These are phyloP conservation scores for Sphaerulina populicola DNA, from an alignment of 2,329 filamentous ascomycete species.

Conservation along the genomic window DNA sequence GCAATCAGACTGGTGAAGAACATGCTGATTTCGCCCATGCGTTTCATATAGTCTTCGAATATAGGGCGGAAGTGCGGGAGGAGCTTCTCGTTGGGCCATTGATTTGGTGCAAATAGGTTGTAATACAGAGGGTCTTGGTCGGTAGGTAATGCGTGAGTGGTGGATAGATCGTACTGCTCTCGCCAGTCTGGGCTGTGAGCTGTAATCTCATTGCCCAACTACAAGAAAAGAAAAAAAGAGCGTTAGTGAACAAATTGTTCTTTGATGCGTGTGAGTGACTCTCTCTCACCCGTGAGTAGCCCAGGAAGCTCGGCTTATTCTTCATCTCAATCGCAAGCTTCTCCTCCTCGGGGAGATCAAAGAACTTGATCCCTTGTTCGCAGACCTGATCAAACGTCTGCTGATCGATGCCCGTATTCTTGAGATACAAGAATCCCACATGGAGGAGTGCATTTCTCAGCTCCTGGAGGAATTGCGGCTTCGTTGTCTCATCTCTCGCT, in stretches of 20 bases:
- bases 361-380: slow-evolving; percentile 61
- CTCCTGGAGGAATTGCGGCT: slow-evolving; percentile 61
- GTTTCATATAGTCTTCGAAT: slow-evolving; percentile 66
- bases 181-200: slow-evolving; percentile 68
- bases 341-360: slow-evolving; percentile 65
- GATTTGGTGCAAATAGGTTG: slow-evolving; percentile 66
- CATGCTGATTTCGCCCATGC: slow-evolving; percentile 64
- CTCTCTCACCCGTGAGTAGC: slow-evolving; percentile 10
- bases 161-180: slow-evolving; percentile 81
- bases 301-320: slow-evolving; percentile 36
- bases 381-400: slow-evolving; percentile 59
- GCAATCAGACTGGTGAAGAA: slow-evolving; percentile 73
- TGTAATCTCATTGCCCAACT: slow-evolving; percentile 52
- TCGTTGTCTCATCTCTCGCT: slow-evolving; percentile 56
- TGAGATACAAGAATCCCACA: slow-evolving; percentile 81
- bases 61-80: slow-evolving; percentile 60
- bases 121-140: slow-evolving; percentile 59
- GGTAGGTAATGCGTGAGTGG: slow-evolving; percentile 59
- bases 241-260: too few relatives aligned
- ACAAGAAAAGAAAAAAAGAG: background rate
- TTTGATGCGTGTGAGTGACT: too few relatives aligned
- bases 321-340: slow-evolving; percentile 56
- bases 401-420: slow-evolving; percentile 65
- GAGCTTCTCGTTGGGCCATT: slow-evolving; percentile 61
- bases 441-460: slow-evolving; percentile 70